phyloP scores from a whole-genome alignment of 176 grass and related monocot genomes.

The Puccinellia tenuiflora region DNA sequence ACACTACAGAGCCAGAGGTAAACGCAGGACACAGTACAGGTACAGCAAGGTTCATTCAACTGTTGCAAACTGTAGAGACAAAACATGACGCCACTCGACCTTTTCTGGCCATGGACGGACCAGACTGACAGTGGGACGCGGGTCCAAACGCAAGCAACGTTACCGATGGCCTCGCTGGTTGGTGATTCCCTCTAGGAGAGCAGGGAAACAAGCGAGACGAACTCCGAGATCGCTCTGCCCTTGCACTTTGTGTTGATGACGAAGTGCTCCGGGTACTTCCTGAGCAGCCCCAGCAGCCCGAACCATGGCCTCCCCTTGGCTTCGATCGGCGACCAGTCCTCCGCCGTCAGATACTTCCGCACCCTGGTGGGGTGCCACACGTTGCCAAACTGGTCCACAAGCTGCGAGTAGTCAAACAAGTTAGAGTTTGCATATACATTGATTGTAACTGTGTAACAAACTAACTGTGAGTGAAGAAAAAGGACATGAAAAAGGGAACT shows the following conservation, averaged over 20 bases:
- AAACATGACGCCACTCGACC: background rate
- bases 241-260: constrained; percentile 92
- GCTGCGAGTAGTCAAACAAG: constrained; percentile 37
- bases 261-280: constrained; percentile 94
- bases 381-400: constrained; percentile 75
- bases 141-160: background rate
- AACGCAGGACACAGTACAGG: background rate
- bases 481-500: background rate
- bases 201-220: constrained; percentile 83
- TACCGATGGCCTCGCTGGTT: background rate
- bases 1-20: background rate
- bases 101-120: constrained; percentile 2
- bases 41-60: constrained; percentile 8
- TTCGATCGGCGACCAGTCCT: constrained; percentile 66
- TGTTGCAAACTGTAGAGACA: background rate
- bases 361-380: constrained; percentile 90
- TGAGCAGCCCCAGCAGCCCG: constrained; percentile 63
- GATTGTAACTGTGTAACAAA: background rate
- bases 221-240: constrained; percentile 79
- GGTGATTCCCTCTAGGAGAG: constrained; percentile 43
- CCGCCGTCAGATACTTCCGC: constrained; percentile 66
- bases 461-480: background rate
- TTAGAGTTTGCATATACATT: background rate
- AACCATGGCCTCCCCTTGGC: constrained; percentile 78
- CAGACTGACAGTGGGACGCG: background rate